These are phyloP conservation scores for Paecilomyces dactylethromorphus DNA, from an alignment of 2,329 filamentous ascomycete genomes.

Conservation along the genomic window DNA sequence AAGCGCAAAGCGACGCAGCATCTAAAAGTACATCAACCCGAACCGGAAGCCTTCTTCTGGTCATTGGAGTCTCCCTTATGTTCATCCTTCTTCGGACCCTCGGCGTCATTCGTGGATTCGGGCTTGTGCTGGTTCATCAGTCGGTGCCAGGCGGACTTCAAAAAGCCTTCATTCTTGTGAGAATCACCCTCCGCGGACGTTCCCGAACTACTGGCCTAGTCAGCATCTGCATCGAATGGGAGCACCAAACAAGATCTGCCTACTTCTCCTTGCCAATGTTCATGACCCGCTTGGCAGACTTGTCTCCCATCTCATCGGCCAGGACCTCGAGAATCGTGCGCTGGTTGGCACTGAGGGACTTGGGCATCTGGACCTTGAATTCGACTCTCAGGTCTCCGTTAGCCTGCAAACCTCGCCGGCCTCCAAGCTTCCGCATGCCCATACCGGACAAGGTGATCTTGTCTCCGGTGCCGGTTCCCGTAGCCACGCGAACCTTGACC, in stretches of 20 bases:
- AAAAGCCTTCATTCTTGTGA: conserved; percentile 79
- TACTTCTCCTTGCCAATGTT: conserved; percentile 59
- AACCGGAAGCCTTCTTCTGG: conserved; percentile 34
- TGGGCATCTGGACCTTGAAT: conserved; percentile 92
- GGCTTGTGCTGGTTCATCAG: conserved; percentile 63
- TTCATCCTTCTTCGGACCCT: conserved; percentile 16
- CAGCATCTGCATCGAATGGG: conserved; percentile 6
- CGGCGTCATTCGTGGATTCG: conserved; percentile 19
- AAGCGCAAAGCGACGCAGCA: not conserved
- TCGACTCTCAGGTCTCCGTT: conserved; percentile 85
- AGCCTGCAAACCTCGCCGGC: conserved; percentile 51
- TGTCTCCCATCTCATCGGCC: conserved; percentile 91
- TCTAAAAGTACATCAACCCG: conserved; percentile 19
- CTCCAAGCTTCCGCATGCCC: conserved; percentile 84
- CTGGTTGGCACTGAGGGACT: conserved; percentile 86
- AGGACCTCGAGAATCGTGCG: conserved; percentile 90
- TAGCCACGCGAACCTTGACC: conserved; percentile 83
- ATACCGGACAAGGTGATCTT: conserved; percentile 80
- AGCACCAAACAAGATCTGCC: conserved; percentile 20
- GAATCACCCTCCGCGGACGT: conserved; percentile 26
- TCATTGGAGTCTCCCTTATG: conserved; percentile 17
- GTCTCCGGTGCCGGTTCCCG: conserved; percentile 88
- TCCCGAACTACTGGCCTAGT: not conserved
- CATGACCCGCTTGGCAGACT: conserved; percentile 87
- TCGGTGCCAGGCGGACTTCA: conserved; percentile 90